Evolutionary conservation across 768 basidiomycete genomes (phyloP).

Genomic region (Chalciporus pseudorubinellus): DNA sequence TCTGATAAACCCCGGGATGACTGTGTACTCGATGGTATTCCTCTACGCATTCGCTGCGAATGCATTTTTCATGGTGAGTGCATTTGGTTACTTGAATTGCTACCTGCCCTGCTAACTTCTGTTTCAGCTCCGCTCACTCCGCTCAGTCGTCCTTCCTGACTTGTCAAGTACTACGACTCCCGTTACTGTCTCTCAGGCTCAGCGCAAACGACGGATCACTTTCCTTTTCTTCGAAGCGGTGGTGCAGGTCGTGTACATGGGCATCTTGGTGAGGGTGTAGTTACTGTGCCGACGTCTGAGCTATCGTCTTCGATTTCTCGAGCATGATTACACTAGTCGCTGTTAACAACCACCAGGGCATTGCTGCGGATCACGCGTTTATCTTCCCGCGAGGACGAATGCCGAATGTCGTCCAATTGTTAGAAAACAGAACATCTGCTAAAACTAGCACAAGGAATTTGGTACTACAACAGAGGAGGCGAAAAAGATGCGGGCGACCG

Average conservation of each 20-base stretch:
- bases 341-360: too few species aligned
- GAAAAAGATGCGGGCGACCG: slow-evolving; percentile 12
- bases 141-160: slow-evolving; percentile 89
- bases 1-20: slow-evolving; percentile 58
- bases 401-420: background rate
- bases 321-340: slow-evolving; percentile 6
- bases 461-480: background rate
- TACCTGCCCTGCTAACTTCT: too few species aligned
- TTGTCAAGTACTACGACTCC: slow-evolving; percentile 42
- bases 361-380: background rate
- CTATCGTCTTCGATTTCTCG: background rate
- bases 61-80: slow-evolving; percentile 85
- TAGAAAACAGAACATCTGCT: too few species aligned
- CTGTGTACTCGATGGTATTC: slow-evolving; percentile 70
- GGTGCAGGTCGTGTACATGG: slow-evolving; percentile 84
- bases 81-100: too few species aligned
- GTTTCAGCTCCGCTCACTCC: slow-evolving; percentile 84
- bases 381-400: background rate
- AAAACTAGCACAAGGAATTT: too few species aligned
- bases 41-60: slow-evolving; percentile 86
- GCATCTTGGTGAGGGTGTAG: slow-evolving; percentile 65
- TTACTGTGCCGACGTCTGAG: background rate
- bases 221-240: slow-evolving; percentile 88
- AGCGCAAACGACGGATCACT: slow-evolving; percentile 79
- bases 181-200: slow-evolving; percentile 69